phyloP scores from a whole-genome alignment of 257 asterid genomes.

The Solanum clarkiae region DNA sequence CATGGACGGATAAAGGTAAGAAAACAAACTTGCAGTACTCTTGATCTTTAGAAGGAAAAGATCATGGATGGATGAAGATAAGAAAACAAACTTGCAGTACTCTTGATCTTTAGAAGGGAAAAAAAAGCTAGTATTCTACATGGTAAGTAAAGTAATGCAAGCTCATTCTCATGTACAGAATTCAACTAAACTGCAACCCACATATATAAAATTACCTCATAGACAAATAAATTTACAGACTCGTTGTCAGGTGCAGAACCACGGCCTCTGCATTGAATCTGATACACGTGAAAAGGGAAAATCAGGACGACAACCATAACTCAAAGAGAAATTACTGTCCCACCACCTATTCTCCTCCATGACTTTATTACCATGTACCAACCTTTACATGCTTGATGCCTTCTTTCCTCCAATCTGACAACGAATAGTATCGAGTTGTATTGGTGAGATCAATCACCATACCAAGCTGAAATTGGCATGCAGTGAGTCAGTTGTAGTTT shows the following conservation, averaged over 20 bases:
- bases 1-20: conserved; percentile 2
- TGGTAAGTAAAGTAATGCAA: neutral
- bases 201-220: conserved; percentile 44
- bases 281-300: conserved; percentile 7
- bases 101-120: neutral
- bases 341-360: neutral
- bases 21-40: neutral
- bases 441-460: conserved; percentile 96
- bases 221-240: conserved; percentile 70
- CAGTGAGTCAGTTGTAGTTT: neutral
- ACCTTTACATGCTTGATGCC: conserved; percentile 97
- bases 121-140: neutral
- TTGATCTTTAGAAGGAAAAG: no score
- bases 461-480: conserved; percentile 56
- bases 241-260: conserved; percentile 95
- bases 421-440: conserved; percentile 70
- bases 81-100: neutral
- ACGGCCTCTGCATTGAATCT: conserved; percentile 98
- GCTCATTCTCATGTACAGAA: neutral
- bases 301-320: neutral
- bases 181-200: neutral
- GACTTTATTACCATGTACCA: conserved; percentile 5
- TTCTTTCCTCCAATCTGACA: conserved; percentile 59
- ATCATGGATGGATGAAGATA: neutral
- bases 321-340: neutral